Percentiles rank a stretch among this genome's conserved stretches.
phyloP scores from a whole-genome alignment of 176 grass and related monocot genomes.

The Bromus sterilis region DNA sequence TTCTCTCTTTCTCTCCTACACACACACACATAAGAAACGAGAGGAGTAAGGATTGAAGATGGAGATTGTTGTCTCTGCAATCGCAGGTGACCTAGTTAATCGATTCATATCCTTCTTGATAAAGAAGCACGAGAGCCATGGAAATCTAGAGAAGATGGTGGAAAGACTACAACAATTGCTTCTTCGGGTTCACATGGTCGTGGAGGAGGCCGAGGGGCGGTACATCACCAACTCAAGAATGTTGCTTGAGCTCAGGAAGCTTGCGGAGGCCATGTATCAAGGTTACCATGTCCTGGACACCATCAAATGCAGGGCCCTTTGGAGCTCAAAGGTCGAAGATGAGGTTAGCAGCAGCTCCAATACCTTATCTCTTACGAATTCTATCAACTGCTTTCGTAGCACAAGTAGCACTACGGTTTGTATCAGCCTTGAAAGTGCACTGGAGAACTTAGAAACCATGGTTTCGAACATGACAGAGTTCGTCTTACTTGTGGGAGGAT shows the following conservation, averaged over 20 bases:
- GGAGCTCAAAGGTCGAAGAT: neutral
- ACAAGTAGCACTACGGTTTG: too few relatives aligned
- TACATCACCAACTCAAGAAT: slow-evolving; percentile 23
- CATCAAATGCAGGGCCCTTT: neutral
- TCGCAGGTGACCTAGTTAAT: slow-evolving; percentile 18
- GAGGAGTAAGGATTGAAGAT: neutral
- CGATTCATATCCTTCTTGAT: slow-evolving; percentile 28
- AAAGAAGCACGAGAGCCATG: neutral
- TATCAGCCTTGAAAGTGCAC: neutral
- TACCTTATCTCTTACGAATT: neutral
- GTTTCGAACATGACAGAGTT: neutral
- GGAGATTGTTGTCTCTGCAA: slow-evolving; percentile 24
- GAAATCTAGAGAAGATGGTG: neutral
- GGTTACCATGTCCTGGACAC: slow-evolving; percentile 12
- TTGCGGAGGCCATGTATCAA: slow-evolving; percentile 12
- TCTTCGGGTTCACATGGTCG: slow-evolving; percentile 18
- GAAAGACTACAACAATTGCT: slow-evolving; percentile 24
- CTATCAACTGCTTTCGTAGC: neutral
- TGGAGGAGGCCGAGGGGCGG: slow-evolving; percentile 11
- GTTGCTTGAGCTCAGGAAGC: slow-evolving; percentile 12
- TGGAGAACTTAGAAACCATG: neutral
- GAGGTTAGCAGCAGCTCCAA: neutral
- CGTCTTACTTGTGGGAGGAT: neutral
- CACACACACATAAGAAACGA: neutral
- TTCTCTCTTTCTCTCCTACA: neutral